These are phyloP conservation scores for Recurvomyces mirabilis DNA, from an alignment of 495 filamentous ascomycete species.

Conservation along the genomic window DNA sequence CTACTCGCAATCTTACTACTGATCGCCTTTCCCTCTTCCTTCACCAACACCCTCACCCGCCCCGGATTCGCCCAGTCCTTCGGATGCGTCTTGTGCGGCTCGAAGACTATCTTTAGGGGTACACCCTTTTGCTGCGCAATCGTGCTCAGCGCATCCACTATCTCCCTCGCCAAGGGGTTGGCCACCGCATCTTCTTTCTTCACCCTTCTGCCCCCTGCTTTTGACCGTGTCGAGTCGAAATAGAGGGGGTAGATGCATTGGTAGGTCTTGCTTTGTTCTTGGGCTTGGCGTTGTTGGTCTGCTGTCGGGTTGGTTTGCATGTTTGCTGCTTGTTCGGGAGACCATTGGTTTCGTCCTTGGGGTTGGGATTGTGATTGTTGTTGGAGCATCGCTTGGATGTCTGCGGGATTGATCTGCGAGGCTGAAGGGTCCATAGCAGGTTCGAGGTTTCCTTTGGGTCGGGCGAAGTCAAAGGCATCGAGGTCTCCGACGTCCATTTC, in stretches of 20 bases:
- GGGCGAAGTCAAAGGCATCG: constrained; percentile 22
- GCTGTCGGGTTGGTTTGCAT: background rate
- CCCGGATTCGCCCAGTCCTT: constrained; percentile 98
- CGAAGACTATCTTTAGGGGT: constrained; percentile 59
- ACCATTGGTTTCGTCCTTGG: too few relatives aligned
- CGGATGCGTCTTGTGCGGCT: constrained; percentile 84
- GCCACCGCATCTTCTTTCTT: constrained; percentile 55
- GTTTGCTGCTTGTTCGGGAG: background rate
- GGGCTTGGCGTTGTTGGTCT: constrained; percentile 4
- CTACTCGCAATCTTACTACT: constrained; percentile 62
- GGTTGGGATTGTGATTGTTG: too few relatives aligned
- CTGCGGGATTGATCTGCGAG: constrained; percentile 12
- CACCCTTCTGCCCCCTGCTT: constrained; percentile 71
- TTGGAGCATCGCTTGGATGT: constrained; percentile 9
- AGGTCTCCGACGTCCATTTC: constrained; percentile 24
- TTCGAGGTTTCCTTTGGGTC: constrained; percentile 4
- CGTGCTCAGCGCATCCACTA: constrained; percentile 68
- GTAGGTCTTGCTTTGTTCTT: constrained; percentile 43
- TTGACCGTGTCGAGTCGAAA: constrained; percentile 68
- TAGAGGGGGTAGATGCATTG: constrained; percentile 92
- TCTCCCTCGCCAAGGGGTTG: constrained; percentile 82
- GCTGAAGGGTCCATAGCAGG: background rate
- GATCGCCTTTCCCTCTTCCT: constrained; percentile 39
- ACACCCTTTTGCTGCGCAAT: constrained; percentile 36
- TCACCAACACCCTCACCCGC: constrained; percentile 67